Evolutionary conservation across 352 stramenopile species (phyloP).

Genomic region (Phytophthora sojae): DNA sequence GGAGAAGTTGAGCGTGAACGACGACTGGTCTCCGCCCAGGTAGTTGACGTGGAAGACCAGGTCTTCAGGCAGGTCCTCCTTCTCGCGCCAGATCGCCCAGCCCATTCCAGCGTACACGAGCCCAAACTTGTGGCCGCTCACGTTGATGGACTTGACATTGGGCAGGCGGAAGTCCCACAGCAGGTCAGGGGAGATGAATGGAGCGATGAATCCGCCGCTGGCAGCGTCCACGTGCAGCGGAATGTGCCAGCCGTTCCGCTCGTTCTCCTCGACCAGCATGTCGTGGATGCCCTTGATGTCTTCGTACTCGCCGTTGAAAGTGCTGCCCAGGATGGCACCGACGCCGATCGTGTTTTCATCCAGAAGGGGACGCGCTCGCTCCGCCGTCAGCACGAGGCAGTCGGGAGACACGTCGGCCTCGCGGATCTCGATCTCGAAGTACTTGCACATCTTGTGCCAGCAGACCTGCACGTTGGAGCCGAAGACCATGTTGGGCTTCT

Average conservation of each 20-base stretch:
- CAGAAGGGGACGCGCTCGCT: slow-evolving; percentile 72
- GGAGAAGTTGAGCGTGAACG: slow-evolving; percentile 93
- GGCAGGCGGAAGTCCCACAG: slow-evolving; percentile 88
- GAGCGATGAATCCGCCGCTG: slow-evolving; percentile 80
- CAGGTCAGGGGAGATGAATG: slow-evolving; percentile 87
- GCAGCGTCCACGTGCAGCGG: slow-evolving; percentile 76
- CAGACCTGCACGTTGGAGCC: slow-evolving; percentile 30
- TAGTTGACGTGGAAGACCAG: slow-evolving; percentile 66
- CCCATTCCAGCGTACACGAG: slow-evolving; percentile 92
- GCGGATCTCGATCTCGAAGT: slow-evolving; percentile 33
- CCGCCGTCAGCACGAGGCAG: slow-evolving; percentile 79
- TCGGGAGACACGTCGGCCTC: slow-evolving; percentile 25
- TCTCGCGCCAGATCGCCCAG: slow-evolving; percentile 88
- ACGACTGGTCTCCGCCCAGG: slow-evolving; percentile 83
- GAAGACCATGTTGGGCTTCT: slow-evolving; percentile 32
- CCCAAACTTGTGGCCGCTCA: slow-evolving; percentile 93
- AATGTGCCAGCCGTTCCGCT: slow-evolving; percentile 74
- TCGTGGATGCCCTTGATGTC: slow-evolving; percentile 88
- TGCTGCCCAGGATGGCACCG: slow-evolving; percentile 87
- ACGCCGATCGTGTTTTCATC: slow-evolving; percentile 94
- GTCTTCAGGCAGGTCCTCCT: slow-evolving; percentile 74
- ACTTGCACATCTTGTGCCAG: slow-evolving; percentile 34
- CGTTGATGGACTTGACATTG: slow-evolving; percentile 92
- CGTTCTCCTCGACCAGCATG: slow-evolving; percentile 82
- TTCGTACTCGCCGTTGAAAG: slow-evolving; percentile 93